A percentile compares a stretch with the other conserved stretches of the same genome.
Conservation (phyloP, 2,329 filamentous ascomycete genomes). For the Myriosclerotinia scirpicola region DNA sequence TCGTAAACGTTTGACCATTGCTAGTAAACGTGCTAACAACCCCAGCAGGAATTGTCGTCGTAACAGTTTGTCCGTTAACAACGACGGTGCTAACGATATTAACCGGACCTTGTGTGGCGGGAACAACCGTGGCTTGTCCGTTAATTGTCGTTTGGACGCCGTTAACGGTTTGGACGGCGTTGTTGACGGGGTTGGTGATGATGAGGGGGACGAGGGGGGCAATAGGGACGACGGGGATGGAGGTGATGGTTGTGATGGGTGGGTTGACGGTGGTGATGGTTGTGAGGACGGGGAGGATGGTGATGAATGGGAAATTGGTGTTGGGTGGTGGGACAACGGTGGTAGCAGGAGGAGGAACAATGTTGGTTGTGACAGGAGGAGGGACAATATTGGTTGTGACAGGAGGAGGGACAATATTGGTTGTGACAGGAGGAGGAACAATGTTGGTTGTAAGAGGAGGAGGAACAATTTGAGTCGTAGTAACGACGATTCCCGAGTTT, state of each 20-base stretch:
- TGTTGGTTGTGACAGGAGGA: neutral
- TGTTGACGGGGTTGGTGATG: neutral
- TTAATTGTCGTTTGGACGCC: neutral
- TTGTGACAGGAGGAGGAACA: neutral
- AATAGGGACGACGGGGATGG: neutral
- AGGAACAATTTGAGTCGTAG: neutral
- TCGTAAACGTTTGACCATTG: conserved; percentile 9
- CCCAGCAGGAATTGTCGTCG: neutral
- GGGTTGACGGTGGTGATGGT: neutral
- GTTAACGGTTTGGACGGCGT: neutral
- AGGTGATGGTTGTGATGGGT: conserved; percentile 7
- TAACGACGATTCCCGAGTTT: neutral
- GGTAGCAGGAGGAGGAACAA: neutral
- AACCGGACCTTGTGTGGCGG: neutral
- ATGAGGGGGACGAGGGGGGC: neutral
- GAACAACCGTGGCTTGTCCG: neutral
- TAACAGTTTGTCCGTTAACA: neutral
- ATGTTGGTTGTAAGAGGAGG: neutral
- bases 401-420: neutral
- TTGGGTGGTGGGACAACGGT: neutral
- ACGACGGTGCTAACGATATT: neutral
- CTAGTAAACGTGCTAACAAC: neutral
- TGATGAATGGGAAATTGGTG: neutral
- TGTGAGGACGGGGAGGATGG: neutral
- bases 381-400: neutral